Conservation (phyloP, 345 rosid species). For the Raphanus sativus region DNA sequence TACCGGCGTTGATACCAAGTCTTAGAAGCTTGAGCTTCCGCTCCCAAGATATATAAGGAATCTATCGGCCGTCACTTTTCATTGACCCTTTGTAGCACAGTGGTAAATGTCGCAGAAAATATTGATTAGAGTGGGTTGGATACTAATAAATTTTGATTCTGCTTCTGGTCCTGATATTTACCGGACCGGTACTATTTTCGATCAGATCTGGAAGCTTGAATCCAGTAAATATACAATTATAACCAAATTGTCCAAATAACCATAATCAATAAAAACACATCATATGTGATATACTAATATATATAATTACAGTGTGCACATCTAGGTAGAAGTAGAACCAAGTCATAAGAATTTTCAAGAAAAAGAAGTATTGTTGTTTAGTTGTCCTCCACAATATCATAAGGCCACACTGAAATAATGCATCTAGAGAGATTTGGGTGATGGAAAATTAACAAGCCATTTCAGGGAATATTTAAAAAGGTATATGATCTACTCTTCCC, state of each 20-base stretch:
- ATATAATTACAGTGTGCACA: neutral
- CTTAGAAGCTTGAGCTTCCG: slow-evolving; percentile 17
- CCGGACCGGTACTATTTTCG: neutral
- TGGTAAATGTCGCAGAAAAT: too few species aligned
- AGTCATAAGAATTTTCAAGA: neutral
- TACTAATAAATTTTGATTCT: too few species aligned
- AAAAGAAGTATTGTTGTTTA: slow-evolving; percentile 21
- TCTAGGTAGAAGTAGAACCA: neutral
- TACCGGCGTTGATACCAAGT: neutral
- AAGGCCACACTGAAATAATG: neutral
- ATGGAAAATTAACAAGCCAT: slow-evolving; percentile 21
- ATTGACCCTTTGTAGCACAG: too few species aligned
- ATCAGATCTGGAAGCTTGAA: slow-evolving; percentile 32
- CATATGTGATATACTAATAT: neutral
- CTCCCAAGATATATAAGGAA: too few species aligned
- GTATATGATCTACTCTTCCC: neutral
- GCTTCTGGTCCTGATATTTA: too few species aligned
- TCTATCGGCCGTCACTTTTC: too few species aligned
- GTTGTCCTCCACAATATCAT: slow-evolving; percentile 28
- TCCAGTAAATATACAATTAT: slow-evolving; percentile 13
- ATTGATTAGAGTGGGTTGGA: too few species aligned
- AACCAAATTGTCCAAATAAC: neutral
- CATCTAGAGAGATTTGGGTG: slow-evolving; percentile 30
- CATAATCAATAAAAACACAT: neutral
- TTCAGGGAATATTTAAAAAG: slow-evolving; percentile 14